Conservation (phyloP, 495 filamentous ascomycete genomes). For the Daldinia childiae region DNA sequence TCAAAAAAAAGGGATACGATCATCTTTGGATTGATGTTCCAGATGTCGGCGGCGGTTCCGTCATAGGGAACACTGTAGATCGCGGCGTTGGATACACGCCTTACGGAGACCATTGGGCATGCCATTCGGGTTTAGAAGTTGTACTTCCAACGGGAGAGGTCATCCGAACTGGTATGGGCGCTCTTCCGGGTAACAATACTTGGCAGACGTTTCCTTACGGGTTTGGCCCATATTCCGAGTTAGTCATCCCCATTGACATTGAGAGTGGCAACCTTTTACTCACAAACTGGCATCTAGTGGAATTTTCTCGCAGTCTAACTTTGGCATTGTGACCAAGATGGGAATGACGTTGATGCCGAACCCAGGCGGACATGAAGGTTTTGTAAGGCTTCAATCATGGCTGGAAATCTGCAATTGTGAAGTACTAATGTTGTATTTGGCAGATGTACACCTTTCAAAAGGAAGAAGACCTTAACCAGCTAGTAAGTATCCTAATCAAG, state of each 20-base stretch:
- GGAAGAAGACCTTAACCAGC: conserved; percentile 59
- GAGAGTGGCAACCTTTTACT: background rate
- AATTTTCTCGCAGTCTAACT: conserved; percentile 65
- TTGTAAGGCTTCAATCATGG: conserved; percentile 38
- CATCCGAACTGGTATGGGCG: conserved; percentile 65
- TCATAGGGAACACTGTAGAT: conserved; percentile 63
- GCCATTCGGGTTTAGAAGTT: conserved; percentile 62
- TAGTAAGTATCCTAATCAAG: conserved; percentile 33
- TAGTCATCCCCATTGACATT: conserved; percentile 47
- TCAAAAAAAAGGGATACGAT: conserved; percentile 46
- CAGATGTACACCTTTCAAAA: conserved; percentile 59
- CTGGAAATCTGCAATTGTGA: background rate
- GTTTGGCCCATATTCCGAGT: conserved; percentile 65
- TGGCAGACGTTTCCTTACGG: conserved; percentile 62
- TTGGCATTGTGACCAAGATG: conserved; percentile 65
- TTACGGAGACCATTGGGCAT: conserved; percentile 46
- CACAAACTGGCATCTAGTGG: conserved; percentile 42
- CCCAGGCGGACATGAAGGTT: conserved; percentile 56
- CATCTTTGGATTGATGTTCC: conserved; percentile 51
- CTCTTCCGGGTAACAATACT: conserved; percentile 53
- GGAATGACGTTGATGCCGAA: conserved; percentile 62
- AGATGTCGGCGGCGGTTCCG: conserved; percentile 60
- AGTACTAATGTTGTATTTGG: conserved; percentile 3
- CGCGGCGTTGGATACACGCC: conserved; percentile 64
- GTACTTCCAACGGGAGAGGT: conserved; percentile 64